Base-by-base conservation (phyloP, 2,329 filamentous ascomycete species). In the Gnomoniopsis sp. region DNA sequence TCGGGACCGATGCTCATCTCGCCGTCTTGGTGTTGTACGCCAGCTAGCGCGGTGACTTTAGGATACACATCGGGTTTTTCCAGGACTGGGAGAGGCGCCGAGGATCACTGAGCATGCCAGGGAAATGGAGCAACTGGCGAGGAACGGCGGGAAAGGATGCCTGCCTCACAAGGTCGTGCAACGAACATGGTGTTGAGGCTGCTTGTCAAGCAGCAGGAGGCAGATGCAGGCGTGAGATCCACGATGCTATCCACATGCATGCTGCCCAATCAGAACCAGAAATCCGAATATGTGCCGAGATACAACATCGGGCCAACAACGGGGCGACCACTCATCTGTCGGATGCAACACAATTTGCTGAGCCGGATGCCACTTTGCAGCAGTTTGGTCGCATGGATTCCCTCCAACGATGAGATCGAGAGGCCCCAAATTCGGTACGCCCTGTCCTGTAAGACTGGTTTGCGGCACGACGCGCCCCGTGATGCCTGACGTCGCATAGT, bases 121-220 rank as follows among this genome's bases (percentile, higher is more conserved):
- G 49, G 33, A 30, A 47, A n/a, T 33, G 33, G 8, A 30, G 26
- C 26, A 30, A 4, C 49, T 47, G 54, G 54, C 46, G 33, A 47
- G 49, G 26, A 49, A 36, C 46, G 26, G 43, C n/a, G 19, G 22
- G 36, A 44, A n/a, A 36, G 54, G 44, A 21, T 38, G 49, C 58
- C 47, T 47, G 46, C 58, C 41, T 53, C 26, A 44, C 34, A 41
- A 53, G 44, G 50, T 46, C 21, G 38, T 57, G 58, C 53, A 51
- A 43, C 53, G 43, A 43, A 54, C 46, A 33, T 4, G 26, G 4
- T 30, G 26, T 30, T 30, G 26, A 30, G 50, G 22, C 50, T 52
- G 21, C 36, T 46, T 54, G 33, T 47, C 55, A 58, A 58, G 21
- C 46, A 23, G 46, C 38, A 53, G 22, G 22, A 34, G 21, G 44